phyloP scores from a whole-genome alignment of 1,284 basidiomycete genomes.

The Marasmius fiardii region DNA sequence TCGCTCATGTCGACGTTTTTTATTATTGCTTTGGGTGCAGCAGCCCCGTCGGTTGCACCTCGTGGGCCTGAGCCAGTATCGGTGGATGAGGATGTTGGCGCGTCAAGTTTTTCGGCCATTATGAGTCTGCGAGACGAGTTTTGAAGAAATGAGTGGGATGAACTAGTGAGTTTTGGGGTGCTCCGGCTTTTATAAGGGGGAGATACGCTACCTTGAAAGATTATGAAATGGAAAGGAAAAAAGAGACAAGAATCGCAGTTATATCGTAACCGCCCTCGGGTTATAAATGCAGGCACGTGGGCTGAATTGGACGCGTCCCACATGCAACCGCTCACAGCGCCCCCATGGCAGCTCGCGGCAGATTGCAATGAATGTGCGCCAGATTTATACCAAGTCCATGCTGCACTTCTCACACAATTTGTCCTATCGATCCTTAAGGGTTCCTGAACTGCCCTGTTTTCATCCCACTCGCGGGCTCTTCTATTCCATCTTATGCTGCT shows the following conservation, averaged over 20 bases:
- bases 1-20: conserved; percentile 98
- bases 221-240: not conserved
- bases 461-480: too few species aligned
- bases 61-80: conserved; percentile 48
- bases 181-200: not conserved
- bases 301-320: not conserved
- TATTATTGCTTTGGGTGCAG: conserved; percentile 79
- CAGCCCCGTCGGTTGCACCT: conserved; percentile 30
- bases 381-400: too few species aligned
- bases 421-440: not conserved
- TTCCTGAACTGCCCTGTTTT: too few species aligned
- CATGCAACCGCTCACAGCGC: not conserved
- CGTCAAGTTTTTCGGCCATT: conserved; percentile 67
- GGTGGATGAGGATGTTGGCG: conserved; percentile 49
- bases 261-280: too few species aligned
- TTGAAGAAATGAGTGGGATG: not conserved
- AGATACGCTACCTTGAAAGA: not conserved
- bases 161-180: not conserved
- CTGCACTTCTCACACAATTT: conserved; percentile 1
- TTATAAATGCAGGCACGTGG: not conserved
- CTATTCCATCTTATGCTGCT: too few species aligned
- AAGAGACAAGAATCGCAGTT: not conserved
- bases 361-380: not conserved
- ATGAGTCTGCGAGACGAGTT: conserved; percentile 1
- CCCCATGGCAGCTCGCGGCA: not conserved